These are phyloP conservation scores for Colletotrichum trifolii DNA, from an alignment of 2,329 filamentous ascomycete species.

Conservation along the genomic window DNA sequence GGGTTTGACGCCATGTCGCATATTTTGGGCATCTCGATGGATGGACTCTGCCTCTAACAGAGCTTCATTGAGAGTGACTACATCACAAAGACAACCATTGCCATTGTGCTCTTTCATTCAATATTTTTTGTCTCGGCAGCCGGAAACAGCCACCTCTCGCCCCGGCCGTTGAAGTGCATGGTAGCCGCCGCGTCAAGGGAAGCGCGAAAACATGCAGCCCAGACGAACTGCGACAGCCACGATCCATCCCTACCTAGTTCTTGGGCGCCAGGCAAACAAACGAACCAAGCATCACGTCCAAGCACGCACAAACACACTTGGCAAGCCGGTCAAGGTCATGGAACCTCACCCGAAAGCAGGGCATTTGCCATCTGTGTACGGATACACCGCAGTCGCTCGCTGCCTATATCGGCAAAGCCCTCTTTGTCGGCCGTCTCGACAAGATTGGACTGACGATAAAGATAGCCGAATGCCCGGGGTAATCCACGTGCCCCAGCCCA, in stretches of 20 bases:
- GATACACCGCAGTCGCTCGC: conserved; percentile 9
- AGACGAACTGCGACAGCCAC: conserved; percentile 12
- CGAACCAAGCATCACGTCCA: conserved; percentile 1
- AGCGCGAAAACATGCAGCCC: not conserved
- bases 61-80: not conserved
- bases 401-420: not conserved
- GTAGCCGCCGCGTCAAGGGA: too few relatives aligned
- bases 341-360: too few relatives aligned
- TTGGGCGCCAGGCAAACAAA: conserved; percentile 5
- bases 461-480: conserved; percentile 34
- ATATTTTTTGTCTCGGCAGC: conserved; percentile 26
- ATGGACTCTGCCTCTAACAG: conserved; percentile 2
- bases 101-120: conserved; percentile 9
- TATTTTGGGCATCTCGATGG: conserved; percentile 6
- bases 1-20: too few relatives aligned
- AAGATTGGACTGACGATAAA: conserved; percentile 32
- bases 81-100: conserved; percentile 11
- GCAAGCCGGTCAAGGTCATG: too few relatives aligned
- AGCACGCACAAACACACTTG: not conserved
- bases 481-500: conserved; percentile 28
- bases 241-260: conserved; percentile 1
- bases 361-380: not conserved
- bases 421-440: conserved; percentile 27
- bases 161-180: not conserved
- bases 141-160: conserved; percentile 3